phyloP scores from a whole-genome alignment of 805 yeast species.

The Pichia phayaonensis region DNA sequence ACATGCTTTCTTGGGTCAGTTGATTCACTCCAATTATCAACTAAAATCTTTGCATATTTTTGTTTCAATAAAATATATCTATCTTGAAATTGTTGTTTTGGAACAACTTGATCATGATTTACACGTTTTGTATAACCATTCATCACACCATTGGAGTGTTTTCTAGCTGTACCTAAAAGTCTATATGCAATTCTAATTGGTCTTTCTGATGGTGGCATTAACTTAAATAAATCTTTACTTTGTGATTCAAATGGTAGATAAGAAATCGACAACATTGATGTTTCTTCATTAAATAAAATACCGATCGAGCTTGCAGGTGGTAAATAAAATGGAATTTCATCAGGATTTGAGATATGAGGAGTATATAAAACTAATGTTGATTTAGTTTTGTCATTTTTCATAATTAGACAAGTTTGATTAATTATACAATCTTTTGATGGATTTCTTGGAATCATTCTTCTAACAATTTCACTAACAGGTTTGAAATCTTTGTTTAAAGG shows the following conservation, averaged over 20 bases:
- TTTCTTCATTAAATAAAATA: slow-evolving; percentile 39
- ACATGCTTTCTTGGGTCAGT: slow-evolving; percentile 96
- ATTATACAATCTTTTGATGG: slow-evolving; percentile 77
- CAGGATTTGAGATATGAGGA: slow-evolving; percentile 58
- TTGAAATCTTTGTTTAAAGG: slow-evolving; percentile 25
- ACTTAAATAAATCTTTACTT: slow-evolving; percentile 21
- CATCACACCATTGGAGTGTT: slow-evolving; percentile 79
- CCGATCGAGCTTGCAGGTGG: slow-evolving; percentile 81
- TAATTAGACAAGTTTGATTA: slow-evolving; percentile 72
- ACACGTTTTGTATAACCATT: slow-evolving; percentile 85
- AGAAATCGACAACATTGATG: slow-evolving; percentile 54
- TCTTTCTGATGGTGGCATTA: slow-evolving; percentile 44
- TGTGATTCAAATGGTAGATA: slow-evolving; percentile 53
- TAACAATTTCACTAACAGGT: slow-evolving; percentile 49
- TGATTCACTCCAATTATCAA: slow-evolving; percentile 83
- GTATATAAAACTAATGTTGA: slow-evolving; percentile 60
- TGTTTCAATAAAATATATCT: slow-evolving; percentile 73
- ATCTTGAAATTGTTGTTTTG: slow-evolving; percentile 76
- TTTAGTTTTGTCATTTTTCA: slow-evolving; percentile 28
- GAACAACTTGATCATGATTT: slow-evolving; percentile 78
- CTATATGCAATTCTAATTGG: slow-evolving; percentile 77
- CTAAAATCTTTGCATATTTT: slow-evolving; percentile 67
- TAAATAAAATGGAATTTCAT: slow-evolving; percentile 78
- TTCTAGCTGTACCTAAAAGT: slow-evolving; percentile 67
- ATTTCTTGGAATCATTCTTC: slow-evolving; percentile 86